Evolutionary conservation across 2,329 filamentous ascomycete genomes (phyloP), one percentile per base, ranked within the genome.

Genomic region (Ceratocystis lukuohia): DNA sequence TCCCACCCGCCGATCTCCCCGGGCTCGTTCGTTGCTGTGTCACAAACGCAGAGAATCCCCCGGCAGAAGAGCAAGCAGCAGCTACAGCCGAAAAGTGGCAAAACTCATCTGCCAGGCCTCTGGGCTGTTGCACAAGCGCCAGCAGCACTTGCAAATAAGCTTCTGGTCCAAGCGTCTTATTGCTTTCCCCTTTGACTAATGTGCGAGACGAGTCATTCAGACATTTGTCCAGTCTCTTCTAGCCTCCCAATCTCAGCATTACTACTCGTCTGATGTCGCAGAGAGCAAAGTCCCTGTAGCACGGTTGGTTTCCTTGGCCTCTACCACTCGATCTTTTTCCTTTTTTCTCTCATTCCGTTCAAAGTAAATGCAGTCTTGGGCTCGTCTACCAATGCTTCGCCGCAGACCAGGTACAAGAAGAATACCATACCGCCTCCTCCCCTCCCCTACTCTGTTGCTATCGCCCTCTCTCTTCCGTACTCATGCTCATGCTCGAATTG

Each of bases 21-120:
- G 37, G 12, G 10, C 37, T 41, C 12, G 37, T 41, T 15, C 37
- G 10, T 41, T 12, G 37, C 37, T 41, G 37, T 41, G 25, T 45
- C 30, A 66, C 22, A 61, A 59, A 37, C 30, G 41, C 61, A 28
- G 62, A 67, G 61, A 64, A 64, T 59, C 59, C 61, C 5, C 61
- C 65, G 62, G 62, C 28, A 65, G n/a, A 22, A 53, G 17, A 53
- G 20, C 46, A n/a, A 48, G 20, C 46, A n/a, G 46, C 5, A 48
- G 46, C 20, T 12, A 20, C 46, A 48, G 46, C 46, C n/a, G 46
- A 48, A 48, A 7, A n/a, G 46, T 48, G 37, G 37, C 37, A 41
- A 41, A 41, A 41, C 37, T 5, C 37, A 48, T 22, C 46, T 22
- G n/a, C 20, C 20, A n/a, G 17, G 46, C 22, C 30, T 48, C 17